These are phyloP conservation scores for Inga oerstediana DNA, from an alignment of 306 rosid species.

Conservation along the genomic window DNA sequence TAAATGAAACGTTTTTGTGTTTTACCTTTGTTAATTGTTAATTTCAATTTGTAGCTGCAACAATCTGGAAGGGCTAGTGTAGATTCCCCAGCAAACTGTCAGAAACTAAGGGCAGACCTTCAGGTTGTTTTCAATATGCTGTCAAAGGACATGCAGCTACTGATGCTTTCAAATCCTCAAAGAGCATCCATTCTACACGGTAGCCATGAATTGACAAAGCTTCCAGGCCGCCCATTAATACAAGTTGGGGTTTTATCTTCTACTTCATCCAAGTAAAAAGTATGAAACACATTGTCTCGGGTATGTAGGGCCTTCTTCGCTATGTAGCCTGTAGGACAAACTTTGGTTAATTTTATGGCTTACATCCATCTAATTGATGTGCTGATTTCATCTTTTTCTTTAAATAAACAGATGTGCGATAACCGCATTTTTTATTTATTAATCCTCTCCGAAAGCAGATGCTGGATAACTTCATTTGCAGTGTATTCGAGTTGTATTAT, in stretches of 20 bases:
- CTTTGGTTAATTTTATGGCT: slow-evolving; percentile 33
- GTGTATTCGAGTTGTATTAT: slow-evolving; percentile 13
- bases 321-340: slow-evolving; percentile 19
- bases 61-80: slow-evolving; percentile 52
- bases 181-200: slow-evolving; percentile 71
- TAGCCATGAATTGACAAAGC: slow-evolving; percentile 49
- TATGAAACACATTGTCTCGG: slow-evolving; percentile 34
- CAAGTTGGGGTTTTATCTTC: slow-evolving; percentile 46
- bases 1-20: slow-evolving; percentile 29
- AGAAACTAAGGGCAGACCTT: slow-evolving; percentile 61
- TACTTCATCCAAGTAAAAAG: slow-evolving; percentile 50
- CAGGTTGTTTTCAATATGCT: slow-evolving; percentile 57
- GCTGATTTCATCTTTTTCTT: slow-evolving; percentile 19
- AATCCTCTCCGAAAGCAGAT: slow-evolving; percentile 29
- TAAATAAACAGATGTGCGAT: slow-evolving; percentile 32
- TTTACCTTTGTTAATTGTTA: slow-evolving; percentile 32
- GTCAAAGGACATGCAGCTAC: slow-evolving; percentile 84
- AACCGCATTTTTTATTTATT: slow-evolving; percentile 23
- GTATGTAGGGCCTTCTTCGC: slow-evolving; percentile 29
- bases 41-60: slow-evolving; percentile 54
- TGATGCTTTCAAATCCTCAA: slow-evolving; percentile 79
- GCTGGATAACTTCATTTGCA: slow-evolving; percentile 33
- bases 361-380: slow-evolving; percentile 33
- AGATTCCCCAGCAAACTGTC: slow-evolving; percentile 52
- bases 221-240: slow-evolving; percentile 49